Evolutionary conservation across 2,329 filamentous ascomycete species (phyloP).

Genomic region (Epichloe baconii): DNA sequence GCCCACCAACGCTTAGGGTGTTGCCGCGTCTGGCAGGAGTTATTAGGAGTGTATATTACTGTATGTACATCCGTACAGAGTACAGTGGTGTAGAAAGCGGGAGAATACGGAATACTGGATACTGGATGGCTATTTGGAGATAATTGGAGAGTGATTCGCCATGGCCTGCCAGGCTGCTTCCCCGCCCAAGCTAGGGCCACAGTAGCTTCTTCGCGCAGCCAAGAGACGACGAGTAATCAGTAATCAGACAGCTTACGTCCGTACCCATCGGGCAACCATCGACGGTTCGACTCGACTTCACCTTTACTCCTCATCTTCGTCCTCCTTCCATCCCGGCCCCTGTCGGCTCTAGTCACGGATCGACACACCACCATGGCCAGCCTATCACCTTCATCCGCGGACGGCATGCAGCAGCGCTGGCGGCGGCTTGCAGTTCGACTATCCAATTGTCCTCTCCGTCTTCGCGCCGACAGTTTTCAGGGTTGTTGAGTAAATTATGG

Average conservation of each 20-base stretch:
- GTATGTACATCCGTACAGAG: no score
- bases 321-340: not conserved
- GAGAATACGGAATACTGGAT: no score
- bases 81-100: no score
- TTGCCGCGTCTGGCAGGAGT: no score
- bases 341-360: not conserved
- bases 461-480: constrained; percentile 6
- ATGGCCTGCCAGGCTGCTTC: not conserved
- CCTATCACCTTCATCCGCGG: constrained; percentile 6
- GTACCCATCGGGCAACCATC: not conserved
- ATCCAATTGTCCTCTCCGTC: constrained; percentile 8
- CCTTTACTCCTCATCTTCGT: not conserved
- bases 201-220: not conserved
- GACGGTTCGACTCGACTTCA: not conserved
- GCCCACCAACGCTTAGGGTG: no score
- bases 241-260: not conserved
- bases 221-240: not conserved
- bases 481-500: not conserved
- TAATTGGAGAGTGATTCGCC: not conserved
- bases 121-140: no score
- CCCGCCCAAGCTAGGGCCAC: not conserved
- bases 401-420: constrained; percentile 7
- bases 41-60: no score
- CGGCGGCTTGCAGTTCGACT: constrained; percentile 8
- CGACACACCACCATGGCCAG: not conserved